These are phyloP conservation scores for Aureobasidium sp. DNA, from an alignment of 2,329 filamentous ascomycete genomes.

Conservation along the genomic window DNA sequence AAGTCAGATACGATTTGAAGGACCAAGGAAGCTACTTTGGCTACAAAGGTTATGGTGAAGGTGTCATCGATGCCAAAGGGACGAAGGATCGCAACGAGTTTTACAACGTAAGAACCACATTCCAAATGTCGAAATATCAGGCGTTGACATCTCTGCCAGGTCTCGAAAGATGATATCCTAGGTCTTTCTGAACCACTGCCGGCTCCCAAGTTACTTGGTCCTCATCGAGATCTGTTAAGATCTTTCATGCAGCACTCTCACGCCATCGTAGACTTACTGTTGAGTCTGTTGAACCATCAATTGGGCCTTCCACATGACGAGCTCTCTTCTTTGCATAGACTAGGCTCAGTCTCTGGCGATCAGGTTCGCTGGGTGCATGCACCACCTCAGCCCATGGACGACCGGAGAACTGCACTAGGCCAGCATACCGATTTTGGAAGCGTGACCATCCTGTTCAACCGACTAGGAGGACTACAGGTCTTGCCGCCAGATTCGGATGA, in stretches of 20 bases:
- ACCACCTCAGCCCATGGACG: slow-evolving; percentile 37
- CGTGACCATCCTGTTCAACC: slow-evolving; percentile 49
- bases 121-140: background rate
- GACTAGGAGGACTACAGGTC: slow-evolving; percentile 47
- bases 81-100: slow-evolving; percentile 46
- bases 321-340: slow-evolving; percentile 38
- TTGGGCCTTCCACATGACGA: slow-evolving; percentile 35
- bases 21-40: slow-evolving; percentile 44
- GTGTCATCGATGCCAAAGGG: slow-evolving; percentile 39
- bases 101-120: slow-evolving; percentile 38
- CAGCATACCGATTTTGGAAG: slow-evolving; percentile 51
- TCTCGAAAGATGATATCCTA: slow-evolving; percentile 46
- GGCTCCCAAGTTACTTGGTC: slow-evolving; percentile 33
- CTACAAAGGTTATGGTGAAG: slow-evolving; percentile 37
- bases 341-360: slow-evolving; percentile 37
- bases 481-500: slow-evolving; percentile 23
- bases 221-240: slow-evolving; percentile 29
- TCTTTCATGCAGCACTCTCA: slow-evolving; percentile 40
- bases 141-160: slow-evolving; percentile 18
- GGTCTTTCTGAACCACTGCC: slow-evolving; percentile 32
- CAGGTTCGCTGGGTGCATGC: slow-evolving; percentile 47
- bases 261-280: slow-evolving; percentile 36
- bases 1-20: slow-evolving; percentile 47
- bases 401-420: slow-evolving; percentile 37
- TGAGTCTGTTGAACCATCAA: slow-evolving; percentile 36